phyloP scores from a whole-genome alignment of 164 flowering plant genomes.

The Magnolia changhungtana region DNA sequence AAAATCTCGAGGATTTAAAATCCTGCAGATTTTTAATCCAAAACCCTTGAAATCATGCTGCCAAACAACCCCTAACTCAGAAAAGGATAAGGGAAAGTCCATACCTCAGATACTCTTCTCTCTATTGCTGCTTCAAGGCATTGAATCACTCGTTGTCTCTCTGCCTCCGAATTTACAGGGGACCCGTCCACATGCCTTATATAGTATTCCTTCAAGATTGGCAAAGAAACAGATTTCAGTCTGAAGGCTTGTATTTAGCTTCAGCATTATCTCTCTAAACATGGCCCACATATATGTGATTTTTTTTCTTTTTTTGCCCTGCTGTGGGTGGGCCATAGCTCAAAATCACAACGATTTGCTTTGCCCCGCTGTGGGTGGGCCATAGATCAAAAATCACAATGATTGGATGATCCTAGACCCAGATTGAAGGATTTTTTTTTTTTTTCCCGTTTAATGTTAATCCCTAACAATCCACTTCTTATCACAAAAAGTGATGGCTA shows the following conservation, averaged over 20 bases:
- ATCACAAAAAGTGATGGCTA: neutral
- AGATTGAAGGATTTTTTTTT: neutral
- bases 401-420: neutral
- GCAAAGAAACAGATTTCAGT: constrained; percentile 1
- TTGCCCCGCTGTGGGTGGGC: too few species aligned
- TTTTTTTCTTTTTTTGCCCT: neutral
- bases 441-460: too few species aligned
- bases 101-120: constrained; percentile 94
- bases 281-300: neutral
- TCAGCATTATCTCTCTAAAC: neutral
- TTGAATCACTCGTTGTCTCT: constrained; percentile 67
- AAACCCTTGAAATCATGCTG: too few species aligned
- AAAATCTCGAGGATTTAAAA: too few species aligned
- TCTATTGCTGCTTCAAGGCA: constrained; percentile 93
- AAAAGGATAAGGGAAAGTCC: neutral
- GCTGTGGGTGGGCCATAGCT: neutral
- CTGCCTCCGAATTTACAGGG: constrained; percentile 80
- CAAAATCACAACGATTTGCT: neutral
- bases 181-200: constrained; percentile 75
- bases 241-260: neutral
- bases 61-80: too few species aligned
- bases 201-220: constrained; percentile 59
- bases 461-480: neutral
- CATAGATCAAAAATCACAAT: too few species aligned
- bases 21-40: too few species aligned